Evolutionary conservation across 164 flowering plant species (phyloP), one percentile per base, ranked within the genome.

Genomic region (Macadamia tetraphylla): DNA sequence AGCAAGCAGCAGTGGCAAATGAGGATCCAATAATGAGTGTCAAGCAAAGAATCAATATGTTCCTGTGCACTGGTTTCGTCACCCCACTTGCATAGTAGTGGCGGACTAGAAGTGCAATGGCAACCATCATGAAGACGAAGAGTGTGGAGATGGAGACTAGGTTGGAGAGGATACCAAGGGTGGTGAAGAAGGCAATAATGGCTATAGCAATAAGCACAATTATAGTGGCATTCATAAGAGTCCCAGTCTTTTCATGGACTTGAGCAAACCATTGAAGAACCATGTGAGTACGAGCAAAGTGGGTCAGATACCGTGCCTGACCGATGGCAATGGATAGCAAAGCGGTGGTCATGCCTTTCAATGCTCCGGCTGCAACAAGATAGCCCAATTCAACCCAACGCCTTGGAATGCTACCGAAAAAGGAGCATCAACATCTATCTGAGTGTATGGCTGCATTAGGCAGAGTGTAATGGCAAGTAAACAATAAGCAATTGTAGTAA

Each of bases 231-330:
- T 84, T 81, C 6, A 86, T n/a, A 0, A 90, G 92, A 2, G 92
- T 88, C 1, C 85, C 82, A 0, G 86, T 84, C 64, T 43, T 78
- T 2, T 49, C 66, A 46, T 85, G 58, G 13, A 88, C 84, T 0
- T 69, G 49, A 0, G 90, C 86, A 1, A 84, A 69, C 79, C 78
- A 76, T 0, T 85, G 85, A 6, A 86, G 91, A n/a, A 77, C 66
- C 86, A 87, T 81, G 73, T 85, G 89, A 15, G 91, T 75, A 0
- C 92, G 73, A 6, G 87, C 87, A 10, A 87, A 84, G 71, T 87
- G 92, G 18, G 92, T 87, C 13, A 87, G 68, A 64, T 86, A 87
- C 8, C 89, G 83, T 1, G 92, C 82, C 61, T 86, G 89, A 3
- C 92, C 89, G 0, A 87, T 80, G 7, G 83, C 78, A 2, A 70